Base-by-base conservation (phyloP, 345 rosid genomes). In the Salix koriyanagi region DNA sequence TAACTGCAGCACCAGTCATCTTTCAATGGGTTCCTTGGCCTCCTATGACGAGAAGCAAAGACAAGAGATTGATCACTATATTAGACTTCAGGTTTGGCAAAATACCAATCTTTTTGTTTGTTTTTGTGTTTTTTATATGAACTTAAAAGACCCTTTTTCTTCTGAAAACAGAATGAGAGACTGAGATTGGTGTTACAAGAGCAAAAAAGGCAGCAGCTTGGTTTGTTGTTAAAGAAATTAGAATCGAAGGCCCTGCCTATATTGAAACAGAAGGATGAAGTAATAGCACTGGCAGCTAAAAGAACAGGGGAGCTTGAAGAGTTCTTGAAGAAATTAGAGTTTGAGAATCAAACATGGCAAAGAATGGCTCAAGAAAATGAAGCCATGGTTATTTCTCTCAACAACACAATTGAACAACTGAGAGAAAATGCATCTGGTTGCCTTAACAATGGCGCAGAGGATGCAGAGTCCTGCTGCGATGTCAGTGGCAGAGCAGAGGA, bases 61-160 rank as follows among this genome's bases (percentile, higher is more conserved):
- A n/a, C 91, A 80, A 66, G 97, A 88, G 78, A 81, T 90, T 60
- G 91, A 92, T 75, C 87, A 84, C 65, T 88, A 81, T 62, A 80
- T 92, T 73, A 87, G 74, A 77, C 46, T 81, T 39, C 97, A 94
- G 98, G 98, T 94, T 58, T 39, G 68, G 9, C 2, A 12, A 12
- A 8, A 5, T 19, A 32, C 11, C 44, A 4, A 1, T 32, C 13
- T 0, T 7, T 50, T 28, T 32, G 34, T 26, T 28, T 7, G 30
- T 34, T 13, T 70, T 15, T 26, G 69, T 18, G 19, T 71, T 41
- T 41, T 71, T 30, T 14, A 54, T 56, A 69, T 41, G 7, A 15
- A 8, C 21, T 52, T 10, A 4, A 2, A 4, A 39, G 8, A 11
- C 41, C 16, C 2, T 1, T 13, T 26, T 73, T n/a, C 28, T 21